Evolutionary conservation across 2,329 filamentous ascomycete genomes (phyloP), one percentile per base, ranked within the genome.

Genomic region (Shiraia bambusicola): DNA sequence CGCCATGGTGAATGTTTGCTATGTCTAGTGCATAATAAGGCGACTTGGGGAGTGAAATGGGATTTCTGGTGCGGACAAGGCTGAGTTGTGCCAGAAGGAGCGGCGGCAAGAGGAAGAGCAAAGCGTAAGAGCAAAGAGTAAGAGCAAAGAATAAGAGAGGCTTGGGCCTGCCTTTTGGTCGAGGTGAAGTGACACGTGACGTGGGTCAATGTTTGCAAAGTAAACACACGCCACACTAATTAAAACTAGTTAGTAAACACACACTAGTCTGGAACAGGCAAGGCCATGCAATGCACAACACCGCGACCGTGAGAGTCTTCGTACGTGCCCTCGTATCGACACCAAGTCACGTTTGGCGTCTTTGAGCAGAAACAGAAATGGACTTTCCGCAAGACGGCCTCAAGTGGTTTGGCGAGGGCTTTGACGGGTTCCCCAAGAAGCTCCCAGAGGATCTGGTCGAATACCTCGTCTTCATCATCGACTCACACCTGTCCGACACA

Each of bases 381-480:
- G 59, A 69, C 6, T 42, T 51, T 13, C 63, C 47, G 26, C 61
- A 49, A 59, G 79, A 85, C 55, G 80, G 81, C 52, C 71, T 84
- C 45, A 81, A 81, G 47, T 84, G 80, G 74, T 83, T 86, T 45
- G 79, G 79, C 37, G 81, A 83, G 53, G 82, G 79, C 2, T 85
- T 85, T 47, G 77, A 75, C 50, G 79, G 79, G 27, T 83, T 86
- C 48, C 82, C 83, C 1, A 85, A 81, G 63, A 73, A 76, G 44
- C 74, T 94, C 1, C 82, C 88, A 0, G 90, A 96, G 35, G 90
- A 95, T 66, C 87, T 83, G 49, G 83, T 95, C 38, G 88, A 94
- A 66, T 96, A 95, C 67, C 81, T 85, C 39, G 74, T 96, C 17
- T 87, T 91, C 62, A 69, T 89, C 37, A 71, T 92, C 48, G 78